Evolutionary conservation across 192 early-diverging fungal species (phyloP), one percentile per base, ranked within the genome.

Genomic region (Lobosporangium transversale): DNA sequence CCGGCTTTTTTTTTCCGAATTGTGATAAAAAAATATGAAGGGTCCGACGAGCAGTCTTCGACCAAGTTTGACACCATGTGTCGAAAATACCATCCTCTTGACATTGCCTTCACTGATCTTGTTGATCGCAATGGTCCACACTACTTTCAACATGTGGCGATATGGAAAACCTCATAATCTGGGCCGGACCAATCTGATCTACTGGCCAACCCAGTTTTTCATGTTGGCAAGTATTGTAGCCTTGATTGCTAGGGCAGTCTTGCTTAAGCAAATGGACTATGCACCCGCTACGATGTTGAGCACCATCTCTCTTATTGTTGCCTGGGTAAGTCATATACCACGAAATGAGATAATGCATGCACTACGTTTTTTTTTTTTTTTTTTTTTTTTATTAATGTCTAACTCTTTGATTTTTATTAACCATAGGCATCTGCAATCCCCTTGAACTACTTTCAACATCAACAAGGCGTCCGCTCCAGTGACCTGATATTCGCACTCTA

Each of bases 141-240:
- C 36, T 21, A 55, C 47, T 1, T 56, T 40, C 24, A 31, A 44
- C 24, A 60, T 76, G 58, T 59, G 50, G 37, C 57, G 29, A 20
- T n/a, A 60, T 12, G 73, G 58, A 29, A 60, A 62, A 24, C 45
- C 64, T 4, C 73, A 67, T 43, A 42, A 31, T 17, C 55, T 62
- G 6, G 73, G 64, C 6, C 58, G 73, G 6, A 67, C 73, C 27
- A 67, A 62, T 26, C 1, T 66, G 24, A 76, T 67, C 53, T 76
- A 76, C 53, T 76, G 73, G 73, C 58, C 64, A 26, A 49, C 63
- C 1, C 73, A 76, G 44, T 67, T 76, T 52, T 57, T 76, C 37
- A 76, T 67, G 47, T 27, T 62, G 1, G 64, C 64, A 1, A 66
- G 58, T 9, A 33, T 48, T 20, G 53, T 53, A 17, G 51, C 63